phyloP scores from a whole-genome alignment of 2,329 filamentous ascomycete genomes.

The Colletotrichum sp. region DNA sequence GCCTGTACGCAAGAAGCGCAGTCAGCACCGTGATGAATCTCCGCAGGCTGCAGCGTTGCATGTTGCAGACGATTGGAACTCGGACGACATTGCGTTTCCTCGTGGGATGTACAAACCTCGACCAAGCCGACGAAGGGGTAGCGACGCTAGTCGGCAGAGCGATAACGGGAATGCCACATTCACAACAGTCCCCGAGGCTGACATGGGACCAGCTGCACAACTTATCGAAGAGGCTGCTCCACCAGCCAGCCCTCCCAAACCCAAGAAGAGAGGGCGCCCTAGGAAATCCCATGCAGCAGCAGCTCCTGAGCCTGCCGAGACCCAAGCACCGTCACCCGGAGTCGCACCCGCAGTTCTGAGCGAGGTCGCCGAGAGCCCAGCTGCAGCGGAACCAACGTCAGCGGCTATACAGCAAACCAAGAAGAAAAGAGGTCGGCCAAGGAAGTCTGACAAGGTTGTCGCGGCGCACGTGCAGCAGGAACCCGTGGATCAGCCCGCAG shows the following conservation, averaged over 20 bases:
- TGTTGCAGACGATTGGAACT: slow-evolving; percentile 16
- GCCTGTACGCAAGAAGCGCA: slow-evolving; percentile 10
- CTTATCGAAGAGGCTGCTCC: neutral
- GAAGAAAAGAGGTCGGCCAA: slow-evolving; percentile 42
- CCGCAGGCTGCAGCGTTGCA: neutral
- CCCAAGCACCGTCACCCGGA: neutral
- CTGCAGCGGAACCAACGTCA: neutral
- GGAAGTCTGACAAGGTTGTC: slow-evolving; percentile 35
- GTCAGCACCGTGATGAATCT: neutral
- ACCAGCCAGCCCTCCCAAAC: neutral
- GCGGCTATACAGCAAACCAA: slow-evolving; percentile 6
- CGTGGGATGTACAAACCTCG: slow-evolving; percentile 11
- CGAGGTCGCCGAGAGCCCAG: neutral
- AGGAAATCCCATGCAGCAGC: neutral
- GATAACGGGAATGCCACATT: neutral
- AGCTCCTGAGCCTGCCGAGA: neutral
- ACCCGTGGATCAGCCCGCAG: neutral
- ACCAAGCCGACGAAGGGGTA: slow-evolving; percentile 18
- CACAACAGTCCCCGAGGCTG: neutral
- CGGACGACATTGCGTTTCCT: slow-evolving; percentile 4
- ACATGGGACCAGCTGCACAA: neutral
- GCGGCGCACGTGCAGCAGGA: slow-evolving; percentile 9
- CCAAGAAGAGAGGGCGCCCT: slow-evolving; percentile 22
- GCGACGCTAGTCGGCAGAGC: slow-evolving; percentile 13
- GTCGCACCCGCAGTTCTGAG: neutral